phyloP scores from a whole-genome alignment of 495 filamentous ascomycete genomes.

The Pseudoneurospora amorphoporcata region DNA sequence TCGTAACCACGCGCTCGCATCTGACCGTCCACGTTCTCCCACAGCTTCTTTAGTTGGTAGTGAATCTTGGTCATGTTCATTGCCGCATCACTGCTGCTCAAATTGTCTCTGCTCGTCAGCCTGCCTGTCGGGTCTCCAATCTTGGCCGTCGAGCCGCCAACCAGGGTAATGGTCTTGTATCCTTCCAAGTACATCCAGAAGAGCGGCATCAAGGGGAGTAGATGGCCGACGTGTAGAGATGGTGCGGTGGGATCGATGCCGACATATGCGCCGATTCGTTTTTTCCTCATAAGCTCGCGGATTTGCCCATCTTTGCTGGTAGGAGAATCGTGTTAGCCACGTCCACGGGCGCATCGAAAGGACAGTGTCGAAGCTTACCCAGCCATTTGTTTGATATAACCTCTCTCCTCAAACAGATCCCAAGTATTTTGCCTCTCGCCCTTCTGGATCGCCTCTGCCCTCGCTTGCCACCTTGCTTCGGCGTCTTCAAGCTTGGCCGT shows the following conservation, averaged over 20 bases:
- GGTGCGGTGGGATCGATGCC: conserved; percentile 88
- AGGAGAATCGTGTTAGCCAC: not conserved
- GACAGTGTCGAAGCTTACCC: conserved; percentile 45
- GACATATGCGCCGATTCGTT: conserved; percentile 70
- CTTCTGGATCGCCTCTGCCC: conserved; percentile 45
- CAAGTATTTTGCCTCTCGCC: conserved; percentile 56
- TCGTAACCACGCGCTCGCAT: conserved; percentile 51
- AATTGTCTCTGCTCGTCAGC: conserved; percentile 50
- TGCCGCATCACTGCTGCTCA: conserved; percentile 45
- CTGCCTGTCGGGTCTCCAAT: conserved; percentile 84
- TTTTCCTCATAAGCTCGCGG: conserved; percentile 55
- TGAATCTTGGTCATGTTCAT: conserved; percentile 69
- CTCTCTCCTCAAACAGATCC: conserved; percentile 66
- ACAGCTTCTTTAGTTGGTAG: conserved; percentile 70
- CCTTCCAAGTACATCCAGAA: conserved; percentile 91
- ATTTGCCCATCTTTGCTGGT: conserved; percentile 48
- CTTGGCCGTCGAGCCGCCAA: conserved; percentile 77
- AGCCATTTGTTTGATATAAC: conserved; percentile 67
- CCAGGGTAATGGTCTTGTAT: conserved; percentile 58
- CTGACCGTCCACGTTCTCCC: conserved; percentile 55
- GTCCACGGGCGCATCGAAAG: not conserved
- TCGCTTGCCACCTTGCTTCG: conserved; percentile 44
- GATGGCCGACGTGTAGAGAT: conserved; percentile 85
- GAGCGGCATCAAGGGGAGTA: conserved; percentile 86
- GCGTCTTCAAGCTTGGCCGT: conserved; percentile 44